Evolutionary conservation across 257 asterid species (phyloP).

Genomic region (Knoxia roxburghii): DNA sequence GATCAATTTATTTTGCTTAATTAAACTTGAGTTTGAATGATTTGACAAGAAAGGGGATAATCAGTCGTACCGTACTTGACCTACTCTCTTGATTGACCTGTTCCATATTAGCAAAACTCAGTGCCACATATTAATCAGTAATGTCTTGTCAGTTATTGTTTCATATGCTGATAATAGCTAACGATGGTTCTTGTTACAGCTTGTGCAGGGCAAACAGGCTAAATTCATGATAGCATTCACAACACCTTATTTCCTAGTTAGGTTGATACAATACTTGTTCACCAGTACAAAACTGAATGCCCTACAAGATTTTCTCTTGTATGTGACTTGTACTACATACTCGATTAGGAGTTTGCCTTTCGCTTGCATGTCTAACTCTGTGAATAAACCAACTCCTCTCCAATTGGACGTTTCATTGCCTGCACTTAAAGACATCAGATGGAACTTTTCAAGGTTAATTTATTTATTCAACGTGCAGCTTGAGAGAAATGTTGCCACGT

Average conservation of each 20-base stretch:
- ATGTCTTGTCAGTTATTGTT: background rate
- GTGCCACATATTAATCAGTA: background rate
- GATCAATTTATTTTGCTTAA: background rate
- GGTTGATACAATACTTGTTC: conserved; percentile 34
- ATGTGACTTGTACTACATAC: conserved; percentile 37
- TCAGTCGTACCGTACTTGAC: background rate
- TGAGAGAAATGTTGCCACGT: conserved; percentile 92
- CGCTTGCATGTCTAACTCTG: conserved; percentile 77
- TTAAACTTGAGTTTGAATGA: background rate
- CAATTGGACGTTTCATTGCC: conserved; percentile 79
- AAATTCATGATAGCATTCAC: conserved; percentile 47
- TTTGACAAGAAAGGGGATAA: background rate
- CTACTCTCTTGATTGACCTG: no score
- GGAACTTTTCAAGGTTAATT: conserved; percentile 70
- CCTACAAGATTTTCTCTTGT: conserved; percentile 40
- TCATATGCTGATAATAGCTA: background rate
- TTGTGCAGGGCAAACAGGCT: conserved; percentile 54
- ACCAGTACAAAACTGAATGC: conserved; percentile 26
- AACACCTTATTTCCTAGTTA: conserved; percentile 40
- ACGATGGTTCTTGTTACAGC: conserved; percentile 10
- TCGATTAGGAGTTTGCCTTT: conserved; percentile 54
- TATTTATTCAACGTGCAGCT: conserved; percentile 89
- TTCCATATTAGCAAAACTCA: background rate
- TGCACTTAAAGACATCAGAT: conserved; percentile 63
- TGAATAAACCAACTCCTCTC: conserved; percentile 84